A percentile compares a stretch with the other conserved stretches of the same genome.
Evolutionary conservation across 192 early-diverging fungal species (phyloP).

Genomic region (Backusella psychrophila): DNA sequence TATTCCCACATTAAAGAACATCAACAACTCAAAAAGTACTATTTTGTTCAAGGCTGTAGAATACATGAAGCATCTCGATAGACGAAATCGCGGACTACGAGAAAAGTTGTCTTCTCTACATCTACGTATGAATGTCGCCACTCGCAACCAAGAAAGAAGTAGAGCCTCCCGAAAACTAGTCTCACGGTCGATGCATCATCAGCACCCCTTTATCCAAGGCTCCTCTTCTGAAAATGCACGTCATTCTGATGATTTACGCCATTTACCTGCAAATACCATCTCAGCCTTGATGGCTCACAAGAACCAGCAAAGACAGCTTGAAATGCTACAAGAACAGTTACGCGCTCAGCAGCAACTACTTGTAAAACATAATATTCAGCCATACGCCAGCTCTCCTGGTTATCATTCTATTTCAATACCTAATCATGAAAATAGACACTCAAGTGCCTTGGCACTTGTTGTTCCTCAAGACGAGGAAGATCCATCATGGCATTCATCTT

Average conservation of each 20-base stretch:
- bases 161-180: not conserved
- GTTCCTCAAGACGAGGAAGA: constrained; percentile 5
- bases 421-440: not conserved
- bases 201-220: not conserved
- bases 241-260: not conserved
- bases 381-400: not conserved
- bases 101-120: constrained; percentile 26
- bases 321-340: constrained; percentile 30
- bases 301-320: constrained; percentile 31
- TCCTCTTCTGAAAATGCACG: not conserved
- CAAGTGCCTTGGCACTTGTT: not conserved
- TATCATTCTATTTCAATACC: constrained; percentile 2
- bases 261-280: constrained; percentile 9
- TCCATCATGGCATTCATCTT: constrained; percentile 5
- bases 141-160: not conserved
- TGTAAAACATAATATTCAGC: constrained; percentile 19
- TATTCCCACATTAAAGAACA: constrained; percentile 74
- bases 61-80: constrained; percentile 60
- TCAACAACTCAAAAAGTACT: constrained; percentile 65
- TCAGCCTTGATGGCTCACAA: constrained; percentile 32
- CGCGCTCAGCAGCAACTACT: constrained; percentile 27
- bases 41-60: constrained; percentile 70
- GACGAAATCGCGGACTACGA: constrained; percentile 40
- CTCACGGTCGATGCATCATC: not conserved
- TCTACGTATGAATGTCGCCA: constrained; percentile 17